phyloP scores from a whole-genome alignment of 306 rosid species.

The Lathyrus tuberosus region DNA sequence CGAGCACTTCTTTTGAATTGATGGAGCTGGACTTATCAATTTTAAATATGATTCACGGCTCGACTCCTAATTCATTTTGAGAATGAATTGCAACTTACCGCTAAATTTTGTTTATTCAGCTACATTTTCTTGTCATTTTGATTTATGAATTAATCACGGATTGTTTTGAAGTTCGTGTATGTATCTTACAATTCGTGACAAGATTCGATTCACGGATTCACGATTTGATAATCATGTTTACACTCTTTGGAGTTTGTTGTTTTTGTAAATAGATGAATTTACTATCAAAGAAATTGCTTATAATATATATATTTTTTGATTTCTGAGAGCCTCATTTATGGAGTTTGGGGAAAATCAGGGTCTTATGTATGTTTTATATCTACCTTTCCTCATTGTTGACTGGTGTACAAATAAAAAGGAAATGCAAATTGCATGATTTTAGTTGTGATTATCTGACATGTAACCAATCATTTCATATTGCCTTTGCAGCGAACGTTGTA shows the following conservation, averaged over 20 bases:
- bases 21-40: neutral
- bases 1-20: conserved; percentile 23
- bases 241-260: neutral
- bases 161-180: neutral
- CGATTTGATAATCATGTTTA: neutral
- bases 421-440: conserved; percentile 24
- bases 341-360: neutral
- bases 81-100: neutral
- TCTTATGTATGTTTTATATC: conserved; percentile 13
- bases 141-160: neutral
- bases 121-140: neutral
- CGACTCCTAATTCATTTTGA: neutral
- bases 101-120: neutral
- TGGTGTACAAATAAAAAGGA: conserved; percentile 17
- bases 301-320: neutral
- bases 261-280: conserved; percentile 2
- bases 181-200: neutral
- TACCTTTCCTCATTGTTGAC: conserved; percentile 22
- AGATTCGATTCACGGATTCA: neutral
- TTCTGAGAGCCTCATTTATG: neutral
- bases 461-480: conserved; percentile 33
- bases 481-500: conserved; percentile 72
- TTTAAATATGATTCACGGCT: neutral
- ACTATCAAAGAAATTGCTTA: neutral
- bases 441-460: conserved; percentile 35